phyloP scores from a whole-genome alignment of 352 stramenopile genomes.

The Pythium volutum region DNA sequence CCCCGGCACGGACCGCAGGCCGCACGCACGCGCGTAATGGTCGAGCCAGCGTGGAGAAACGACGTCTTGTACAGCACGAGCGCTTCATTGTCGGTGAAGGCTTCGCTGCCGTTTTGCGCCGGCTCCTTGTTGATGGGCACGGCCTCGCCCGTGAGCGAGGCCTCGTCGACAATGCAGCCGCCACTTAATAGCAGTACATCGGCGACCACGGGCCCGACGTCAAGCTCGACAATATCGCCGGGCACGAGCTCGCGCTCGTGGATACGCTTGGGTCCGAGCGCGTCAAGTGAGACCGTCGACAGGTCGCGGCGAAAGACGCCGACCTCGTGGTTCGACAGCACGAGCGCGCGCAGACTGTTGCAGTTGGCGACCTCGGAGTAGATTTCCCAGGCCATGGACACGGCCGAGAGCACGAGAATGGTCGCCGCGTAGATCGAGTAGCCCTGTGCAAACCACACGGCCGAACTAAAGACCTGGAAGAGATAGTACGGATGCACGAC shows the following conservation, averaged over 20 bases:
- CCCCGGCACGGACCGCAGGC: conserved; percentile 27
- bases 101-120: conserved; percentile 10
- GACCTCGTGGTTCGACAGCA: conserved; percentile 35
- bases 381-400: conserved; percentile 50
- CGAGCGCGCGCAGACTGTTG: conserved; percentile 37
- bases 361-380: conserved; percentile 45
- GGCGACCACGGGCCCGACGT: conserved; percentile 28
- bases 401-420: conserved; percentile 39
- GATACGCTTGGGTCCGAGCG: conserved; percentile 11
- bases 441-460: conserved; percentile 41
- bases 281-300: no score
- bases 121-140: conserved; percentile 44
- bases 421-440: conserved; percentile 47
- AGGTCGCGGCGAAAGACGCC: conserved; percentile 29
- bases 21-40: conserved; percentile 25
- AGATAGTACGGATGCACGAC: conserved; percentile 59
- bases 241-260: conserved; percentile 43
- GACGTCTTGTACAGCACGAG: conserved; percentile 27
- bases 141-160: conserved; percentile 44
- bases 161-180: conserved; percentile 40
- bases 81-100: conserved; percentile 29
- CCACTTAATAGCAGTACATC: conserved; percentile 46
- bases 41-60: conserved; percentile 38
- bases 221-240: conserved; percentile 43
- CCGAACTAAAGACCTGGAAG: conserved; percentile 55